A percentile compares a stretch with the other conserved stretches of the same genome.
phyloP scores from a whole-genome alignment of 768 basidiomycete species.

The Tephrocybe sp. region DNA sequence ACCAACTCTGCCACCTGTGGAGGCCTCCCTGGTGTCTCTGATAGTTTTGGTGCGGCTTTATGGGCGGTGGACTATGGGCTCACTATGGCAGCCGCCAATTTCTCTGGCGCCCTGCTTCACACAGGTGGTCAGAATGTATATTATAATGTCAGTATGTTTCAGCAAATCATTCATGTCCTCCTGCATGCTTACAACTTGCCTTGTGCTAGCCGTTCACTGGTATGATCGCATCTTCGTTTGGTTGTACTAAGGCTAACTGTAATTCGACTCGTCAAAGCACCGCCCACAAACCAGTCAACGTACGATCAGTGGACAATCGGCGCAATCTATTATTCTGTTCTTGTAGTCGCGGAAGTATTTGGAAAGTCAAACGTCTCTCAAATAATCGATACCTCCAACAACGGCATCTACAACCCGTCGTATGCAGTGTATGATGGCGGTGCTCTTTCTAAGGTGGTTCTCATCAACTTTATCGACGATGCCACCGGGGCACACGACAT shows the following conservation, averaged over 20 bases:
- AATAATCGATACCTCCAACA: slow-evolving; percentile 62
- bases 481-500: slow-evolving; percentile 53
- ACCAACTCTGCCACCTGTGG: slow-evolving; percentile 69
- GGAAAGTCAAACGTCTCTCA: slow-evolving; percentile 62
- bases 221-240: slow-evolving; percentile 24
- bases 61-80: slow-evolving; percentile 63
- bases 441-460: slow-evolving; percentile 55
- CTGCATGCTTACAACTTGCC: slow-evolving; percentile 29
- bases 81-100: slow-evolving; percentile 63
- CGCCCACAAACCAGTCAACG: slow-evolving; percentile 51
- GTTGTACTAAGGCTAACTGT: not conserved
- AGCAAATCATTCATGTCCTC: slow-evolving; percentile 19
- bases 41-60: slow-evolving; percentile 61
- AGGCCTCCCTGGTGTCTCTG: slow-evolving; percentile 62
- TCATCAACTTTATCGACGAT: slow-evolving; percentile 75
- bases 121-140: slow-evolving; percentile 65
- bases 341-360: slow-evolving; percentile 69
- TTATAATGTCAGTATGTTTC: slow-evolving; percentile 65
- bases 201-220: slow-evolving; percentile 53
- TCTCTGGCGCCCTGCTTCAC: slow-evolving; percentile 52
- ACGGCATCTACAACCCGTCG: slow-evolving; percentile 54
- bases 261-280: slow-evolving; percentile 24
- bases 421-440: slow-evolving; percentile 78
- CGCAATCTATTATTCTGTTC: slow-evolving; percentile 68
- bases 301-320: slow-evolving; percentile 73